phyloP scores from a whole-genome alignment of 441 rosid species.

The Pelargonium cotyledonis region DNA sequence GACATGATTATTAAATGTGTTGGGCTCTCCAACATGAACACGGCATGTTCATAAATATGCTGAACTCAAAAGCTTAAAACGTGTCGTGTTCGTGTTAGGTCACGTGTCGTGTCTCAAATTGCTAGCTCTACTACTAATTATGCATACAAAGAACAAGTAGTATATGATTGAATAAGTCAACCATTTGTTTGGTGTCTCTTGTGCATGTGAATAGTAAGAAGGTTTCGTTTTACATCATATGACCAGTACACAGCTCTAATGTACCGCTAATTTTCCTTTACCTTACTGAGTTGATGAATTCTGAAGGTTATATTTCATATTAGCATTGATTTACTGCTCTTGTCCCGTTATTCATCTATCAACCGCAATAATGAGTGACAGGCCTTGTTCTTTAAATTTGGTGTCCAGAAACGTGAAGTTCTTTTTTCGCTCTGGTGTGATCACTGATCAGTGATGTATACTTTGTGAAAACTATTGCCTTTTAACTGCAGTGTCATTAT shows the following conservation, averaged over 20 bases:
- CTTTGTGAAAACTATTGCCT: background rate
- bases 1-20: no score
- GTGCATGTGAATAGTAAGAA: background rate
- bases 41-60: no score
- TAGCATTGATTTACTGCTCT: background rate
- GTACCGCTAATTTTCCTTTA: background rate
- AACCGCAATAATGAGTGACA: background rate
- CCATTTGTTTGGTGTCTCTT: slow-evolving; percentile 6
- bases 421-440: background rate
- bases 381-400: background rate
- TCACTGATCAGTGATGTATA: background rate
- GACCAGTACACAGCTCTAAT: background rate
- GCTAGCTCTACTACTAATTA: background rate
- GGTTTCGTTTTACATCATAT: background rate
- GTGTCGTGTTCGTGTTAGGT: no score
- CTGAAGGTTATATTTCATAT: background rate
- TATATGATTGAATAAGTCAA: background rate
- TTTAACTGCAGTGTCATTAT: background rate
- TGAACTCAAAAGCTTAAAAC: no score
- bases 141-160: background rate
- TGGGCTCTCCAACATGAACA: no score
- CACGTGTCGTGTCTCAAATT: no score
- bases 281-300: background rate
- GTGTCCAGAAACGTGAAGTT: background rate
- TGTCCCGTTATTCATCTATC: background rate